These are phyloP conservation scores for Hymenoscyphus repandus DNA, from an alignment of 2,329 filamentous ascomycete species.

Conservation along the genomic window DNA sequence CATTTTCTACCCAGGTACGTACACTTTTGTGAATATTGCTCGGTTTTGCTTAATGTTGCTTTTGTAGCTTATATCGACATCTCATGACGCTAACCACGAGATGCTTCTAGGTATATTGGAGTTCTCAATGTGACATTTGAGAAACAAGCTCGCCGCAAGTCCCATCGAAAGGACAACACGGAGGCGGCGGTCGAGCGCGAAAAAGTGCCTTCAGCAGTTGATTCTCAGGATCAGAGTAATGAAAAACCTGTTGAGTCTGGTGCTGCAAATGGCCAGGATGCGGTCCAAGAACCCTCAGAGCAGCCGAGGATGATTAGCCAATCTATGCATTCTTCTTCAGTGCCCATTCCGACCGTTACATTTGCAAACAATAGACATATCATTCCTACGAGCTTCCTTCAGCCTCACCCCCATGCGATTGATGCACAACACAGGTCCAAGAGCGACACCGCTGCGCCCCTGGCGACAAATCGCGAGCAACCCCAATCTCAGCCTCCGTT, in stretches of 20 bases:
- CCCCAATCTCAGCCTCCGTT: slow-evolving; percentile 17
- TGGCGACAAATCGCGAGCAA: slow-evolving; percentile 34
- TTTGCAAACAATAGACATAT: slow-evolving; percentile 94
- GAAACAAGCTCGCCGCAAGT: slow-evolving; percentile 67
- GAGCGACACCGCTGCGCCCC: slow-evolving; percentile 16
- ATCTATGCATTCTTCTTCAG: slow-evolving; percentile 61
- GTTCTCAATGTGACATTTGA: slow-evolving; percentile 95
- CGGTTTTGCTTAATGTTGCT: not conserved
- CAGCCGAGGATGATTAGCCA: slow-evolving; percentile 57
- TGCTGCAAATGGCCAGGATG: slow-evolving; percentile 22
- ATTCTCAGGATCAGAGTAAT: slow-evolving; percentile 13
- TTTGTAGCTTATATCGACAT: no score
- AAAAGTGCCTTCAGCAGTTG: slow-evolving; percentile 21
- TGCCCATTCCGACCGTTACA: slow-evolving; percentile 80
- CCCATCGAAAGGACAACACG: slow-evolving; percentile 47
- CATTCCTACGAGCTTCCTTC: slow-evolving; percentile 75
- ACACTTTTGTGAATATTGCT: not conserved
- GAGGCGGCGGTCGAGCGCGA: slow-evolving; percentile 19
- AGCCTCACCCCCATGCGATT: slow-evolving; percentile 46
- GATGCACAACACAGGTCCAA: slow-evolving; percentile 20
- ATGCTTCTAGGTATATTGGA: slow-evolving; percentile 73
- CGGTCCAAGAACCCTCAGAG: slow-evolving; percentile 25
- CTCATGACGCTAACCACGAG: no score
- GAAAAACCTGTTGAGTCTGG: slow-evolving; percentile 3
- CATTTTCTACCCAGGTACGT: slow-evolving; percentile 80